Evolutionary conservation across 2,329 filamentous ascomycete genomes (phyloP).

Genomic region (Ceratocystis lukuohia): DNA sequence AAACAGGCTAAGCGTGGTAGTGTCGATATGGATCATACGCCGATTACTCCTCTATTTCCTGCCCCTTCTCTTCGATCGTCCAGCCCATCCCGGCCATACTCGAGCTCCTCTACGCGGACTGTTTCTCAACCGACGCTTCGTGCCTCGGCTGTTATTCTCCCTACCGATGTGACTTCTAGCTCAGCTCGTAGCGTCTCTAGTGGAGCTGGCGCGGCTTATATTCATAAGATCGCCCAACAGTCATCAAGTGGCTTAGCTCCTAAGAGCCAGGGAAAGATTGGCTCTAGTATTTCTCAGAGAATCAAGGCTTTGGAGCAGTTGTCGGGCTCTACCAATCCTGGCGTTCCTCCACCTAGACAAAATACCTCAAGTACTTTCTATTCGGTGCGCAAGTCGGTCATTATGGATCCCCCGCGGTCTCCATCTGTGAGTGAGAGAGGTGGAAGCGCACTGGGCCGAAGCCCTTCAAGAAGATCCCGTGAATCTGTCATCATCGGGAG

Average conservation of each 20-base stretch:
- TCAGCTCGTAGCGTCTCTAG: constrained; percentile 43
- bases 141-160: constrained; percentile 30
- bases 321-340: constrained; percentile 28
- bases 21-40: constrained; percentile 56
- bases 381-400: constrained; percentile 38
- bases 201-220: constrained; percentile 36
- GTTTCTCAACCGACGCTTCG: constrained; percentile 35
- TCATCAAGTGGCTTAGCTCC: constrained; percentile 38
- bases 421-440: constrained; percentile 35
- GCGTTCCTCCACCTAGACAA: constrained; percentile 25
- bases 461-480: constrained; percentile 30
- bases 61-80: constrained; percentile 20
- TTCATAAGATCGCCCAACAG: constrained; percentile 42
- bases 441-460: constrained; percentile 29
- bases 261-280: constrained; percentile 65
- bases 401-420: constrained; percentile 31
- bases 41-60: constrained; percentile 52
- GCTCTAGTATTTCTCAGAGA: constrained; percentile 81
- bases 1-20: constrained; percentile 71
- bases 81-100: constrained; percentile 23
- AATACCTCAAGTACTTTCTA: constrained; percentile 43
- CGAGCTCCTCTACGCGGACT: constrained; percentile 29
- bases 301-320: constrained; percentile 84
- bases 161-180: constrained; percentile 33
- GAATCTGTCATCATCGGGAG: constrained; percentile 33